These are phyloP conservation scores for Suillus paluster DNA, from an alignment of 768 basidiomycete genomes.

Conservation along the genomic window DNA sequence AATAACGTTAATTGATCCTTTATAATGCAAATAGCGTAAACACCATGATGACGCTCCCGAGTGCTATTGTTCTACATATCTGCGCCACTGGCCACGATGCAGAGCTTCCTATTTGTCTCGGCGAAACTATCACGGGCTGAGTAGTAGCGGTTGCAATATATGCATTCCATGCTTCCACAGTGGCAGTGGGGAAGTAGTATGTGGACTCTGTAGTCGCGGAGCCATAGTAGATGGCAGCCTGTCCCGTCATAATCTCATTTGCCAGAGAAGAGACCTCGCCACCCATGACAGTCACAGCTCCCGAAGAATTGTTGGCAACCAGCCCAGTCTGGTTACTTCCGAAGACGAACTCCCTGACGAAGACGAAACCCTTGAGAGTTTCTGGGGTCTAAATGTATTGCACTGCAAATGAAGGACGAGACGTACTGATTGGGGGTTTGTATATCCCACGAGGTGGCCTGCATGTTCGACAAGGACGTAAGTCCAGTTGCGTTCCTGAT, in stretches of 20 bases:
- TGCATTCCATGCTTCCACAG: conserved; percentile 57
- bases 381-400: neutral
- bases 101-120: neutral
- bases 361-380: conserved; percentile 54
- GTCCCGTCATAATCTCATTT: conserved; percentile 54
- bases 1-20: neutral
- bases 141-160: conserved; percentile 49
- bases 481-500: conserved; percentile 70
- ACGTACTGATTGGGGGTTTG: conserved; percentile 50
- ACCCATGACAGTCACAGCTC: conserved; percentile 42
- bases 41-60: conserved; percentile 1
- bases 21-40: neutral
- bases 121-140: neutral
- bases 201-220: conserved; percentile 53
- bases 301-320: conserved; percentile 39
- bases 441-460: conserved; percentile 45
- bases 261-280: conserved; percentile 55
- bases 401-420: conserved; percentile 5
- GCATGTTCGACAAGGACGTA: conserved; percentile 44
- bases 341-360: conserved; percentile 69
- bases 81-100: neutral
- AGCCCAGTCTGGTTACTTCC: conserved; percentile 64
- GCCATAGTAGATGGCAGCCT: conserved; percentile 60
- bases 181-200: conserved; percentile 57
- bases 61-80: neutral